Evolutionary conservation across 495 filamentous ascomycete species (phyloP).

Genomic region (Lophium mytilinum): DNA sequence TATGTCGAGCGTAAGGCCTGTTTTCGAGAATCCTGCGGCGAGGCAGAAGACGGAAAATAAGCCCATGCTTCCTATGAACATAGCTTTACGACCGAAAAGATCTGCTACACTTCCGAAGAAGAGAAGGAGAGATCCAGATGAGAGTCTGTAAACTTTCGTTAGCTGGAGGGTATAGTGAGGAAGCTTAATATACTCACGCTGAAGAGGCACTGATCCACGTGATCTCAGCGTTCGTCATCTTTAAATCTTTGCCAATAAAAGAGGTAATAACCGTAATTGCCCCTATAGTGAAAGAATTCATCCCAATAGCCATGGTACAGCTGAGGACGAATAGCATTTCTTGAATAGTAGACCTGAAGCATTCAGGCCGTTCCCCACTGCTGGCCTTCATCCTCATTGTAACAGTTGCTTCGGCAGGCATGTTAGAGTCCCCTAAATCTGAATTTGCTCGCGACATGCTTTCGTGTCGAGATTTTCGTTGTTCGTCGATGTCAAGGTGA

Average conservation of each 20-base stretch:
- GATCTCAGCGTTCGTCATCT: slow-evolving; percentile 61
- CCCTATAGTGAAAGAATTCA: slow-evolving; percentile 52
- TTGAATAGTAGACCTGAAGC: slow-evolving; percentile 54
- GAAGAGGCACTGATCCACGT: slow-evolving; percentile 60
- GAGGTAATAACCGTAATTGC: slow-evolving; percentile 54
- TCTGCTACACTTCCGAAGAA: slow-evolving; percentile 68
- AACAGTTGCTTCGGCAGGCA: neutral
- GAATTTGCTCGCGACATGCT: too few relatives aligned
- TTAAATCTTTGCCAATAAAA: slow-evolving; percentile 51
- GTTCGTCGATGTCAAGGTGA: too few relatives aligned
- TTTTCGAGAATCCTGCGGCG: slow-evolving; percentile 53
- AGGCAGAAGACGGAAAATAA: slow-evolving; percentile 53
- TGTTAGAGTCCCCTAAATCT: neutral
- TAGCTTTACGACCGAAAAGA: slow-evolving; percentile 60
- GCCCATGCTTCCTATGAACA: slow-evolving; percentile 60
- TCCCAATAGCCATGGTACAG: slow-evolving; percentile 61
- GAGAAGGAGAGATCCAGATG: slow-evolving; percentile 63
- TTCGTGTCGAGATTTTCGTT: too few relatives aligned
- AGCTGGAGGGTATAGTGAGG: neutral
- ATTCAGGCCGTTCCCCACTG: slow-evolving; percentile 40
- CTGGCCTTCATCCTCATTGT: slow-evolving; percentile 17
- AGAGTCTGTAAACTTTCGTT: slow-evolving; percentile 39
- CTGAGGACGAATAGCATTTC: slow-evolving; percentile 61
- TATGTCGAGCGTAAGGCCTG: slow-evolving; percentile 56
- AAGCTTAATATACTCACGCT: slow-evolving; percentile 37